Evolutionary conservation across 2,329 filamentous ascomycete species (phyloP).

Genomic region (Sordariomycetes sp.): DNA sequence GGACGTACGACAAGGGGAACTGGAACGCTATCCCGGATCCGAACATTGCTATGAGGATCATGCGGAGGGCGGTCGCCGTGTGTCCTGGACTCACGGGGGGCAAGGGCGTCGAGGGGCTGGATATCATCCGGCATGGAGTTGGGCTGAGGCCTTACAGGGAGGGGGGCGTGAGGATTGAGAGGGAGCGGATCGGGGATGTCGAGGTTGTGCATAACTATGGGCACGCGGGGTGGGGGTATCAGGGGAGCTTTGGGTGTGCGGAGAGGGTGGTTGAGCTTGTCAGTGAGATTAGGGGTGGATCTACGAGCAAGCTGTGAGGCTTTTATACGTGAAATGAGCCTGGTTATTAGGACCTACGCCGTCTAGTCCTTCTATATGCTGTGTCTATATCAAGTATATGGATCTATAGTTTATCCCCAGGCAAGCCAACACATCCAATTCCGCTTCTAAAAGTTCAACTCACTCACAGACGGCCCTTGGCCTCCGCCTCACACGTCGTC

Average conservation of each 20-base stretch:
- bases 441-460: not conserved
- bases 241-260: constrained; percentile 57
- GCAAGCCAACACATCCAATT: not conserved
- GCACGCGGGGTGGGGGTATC: constrained; percentile 67
- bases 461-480: constrained; percentile 1
- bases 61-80: constrained; percentile 58
- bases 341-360: not conserved
- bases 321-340: not conserved
- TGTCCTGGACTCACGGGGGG: constrained; percentile 51
- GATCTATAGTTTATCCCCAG: not conserved
- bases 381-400: not conserved
- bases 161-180: constrained; percentile 64
- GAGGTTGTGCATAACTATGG: constrained; percentile 75
- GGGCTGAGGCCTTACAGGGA: constrained; percentile 65
- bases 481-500: constrained; percentile 45
- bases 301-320: constrained; percentile 9
- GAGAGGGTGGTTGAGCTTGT: constrained; percentile 54
- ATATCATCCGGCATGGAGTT: constrained; percentile 69
- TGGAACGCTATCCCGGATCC: constrained; percentile 73
- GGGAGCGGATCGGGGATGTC: constrained; percentile 38
- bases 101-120: constrained; percentile 58
- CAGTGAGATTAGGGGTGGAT: constrained; percentile 34
- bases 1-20: constrained; percentile 65
- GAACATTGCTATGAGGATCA: constrained; percentile 69
- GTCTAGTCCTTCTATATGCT: not conserved